phyloP scores from a whole-genome alignment of 2,329 filamentous ascomycete genomes.

The Arachnopeziza araneosa region DNA sequence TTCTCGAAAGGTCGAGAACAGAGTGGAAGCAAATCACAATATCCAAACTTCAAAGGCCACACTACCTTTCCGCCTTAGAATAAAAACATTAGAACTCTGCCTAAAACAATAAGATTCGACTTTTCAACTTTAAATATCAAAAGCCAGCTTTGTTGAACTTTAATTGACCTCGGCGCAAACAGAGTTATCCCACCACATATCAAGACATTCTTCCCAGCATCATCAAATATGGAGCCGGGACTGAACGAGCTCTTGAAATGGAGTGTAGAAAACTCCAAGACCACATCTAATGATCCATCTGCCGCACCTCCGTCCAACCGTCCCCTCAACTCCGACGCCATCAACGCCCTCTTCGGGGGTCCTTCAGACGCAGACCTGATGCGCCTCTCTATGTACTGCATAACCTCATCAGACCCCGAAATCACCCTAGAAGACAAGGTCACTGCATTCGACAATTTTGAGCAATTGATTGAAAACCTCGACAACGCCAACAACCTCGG shows the following conservation, averaged over 20 bases:
- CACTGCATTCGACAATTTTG: slow-evolving; percentile 88
- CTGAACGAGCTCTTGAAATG: slow-evolving; percentile 33
- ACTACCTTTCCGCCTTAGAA: neutral
- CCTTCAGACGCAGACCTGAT: slow-evolving; percentile 90
- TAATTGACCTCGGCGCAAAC: neutral
- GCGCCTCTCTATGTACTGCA: slow-evolving; percentile 74
- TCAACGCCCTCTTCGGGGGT: slow-evolving; percentile 73
- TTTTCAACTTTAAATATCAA: neutral
- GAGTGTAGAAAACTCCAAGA: slow-evolving; percentile 53
- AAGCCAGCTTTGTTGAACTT: neutral
- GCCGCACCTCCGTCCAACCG: slow-evolving; percentile 23
- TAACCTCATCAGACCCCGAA: slow-evolving; percentile 56
- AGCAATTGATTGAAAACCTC: slow-evolving; percentile 84
- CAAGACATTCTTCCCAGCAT: neutral
- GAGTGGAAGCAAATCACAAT: neutral
- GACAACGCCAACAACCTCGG: slow-evolving; percentile 97
- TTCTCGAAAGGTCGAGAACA: neutral
- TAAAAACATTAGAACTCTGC: neutral
- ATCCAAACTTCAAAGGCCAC: neutral
- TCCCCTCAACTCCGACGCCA: slow-evolving; percentile 60
- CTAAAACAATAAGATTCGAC: neutral
- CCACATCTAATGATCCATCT: slow-evolving; percentile 26
- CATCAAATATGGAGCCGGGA: slow-evolving; percentile 24
- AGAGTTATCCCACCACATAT: slow-evolving; percentile 14
- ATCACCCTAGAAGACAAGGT: slow-evolving; percentile 70